Conservation (phyloP, 192 early-diverging fungal species). For the Martensiomyces pterosporus region DNA sequence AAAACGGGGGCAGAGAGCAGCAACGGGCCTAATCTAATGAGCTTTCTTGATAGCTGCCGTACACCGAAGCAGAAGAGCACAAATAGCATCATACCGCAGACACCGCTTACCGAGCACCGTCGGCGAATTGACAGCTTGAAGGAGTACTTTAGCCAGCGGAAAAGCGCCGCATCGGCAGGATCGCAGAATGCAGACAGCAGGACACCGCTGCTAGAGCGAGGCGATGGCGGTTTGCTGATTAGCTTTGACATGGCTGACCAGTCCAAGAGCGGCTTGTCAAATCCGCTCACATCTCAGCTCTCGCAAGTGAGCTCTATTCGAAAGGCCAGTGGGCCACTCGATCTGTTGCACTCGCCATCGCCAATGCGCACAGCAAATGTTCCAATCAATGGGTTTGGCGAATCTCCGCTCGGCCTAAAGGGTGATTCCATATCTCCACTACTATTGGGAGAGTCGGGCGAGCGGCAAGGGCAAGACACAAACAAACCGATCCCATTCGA, state of each 20-base stretch:
- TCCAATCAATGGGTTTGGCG: background rate
- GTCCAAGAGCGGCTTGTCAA: slow-evolving; percentile 3
- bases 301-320: slow-evolving; percentile 29
- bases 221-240: slow-evolving; percentile 9
- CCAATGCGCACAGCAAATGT: slow-evolving; percentile 9
- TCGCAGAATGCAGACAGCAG: background rate
- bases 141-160: slow-evolving; percentile 17
- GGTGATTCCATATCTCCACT: slow-evolving; percentile 8
- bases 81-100: background rate
- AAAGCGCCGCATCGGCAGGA: background rate
- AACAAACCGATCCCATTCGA: slow-evolving; percentile 18
- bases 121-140: slow-evolving; percentile 31
- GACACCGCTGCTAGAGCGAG: slow-evolving; percentile 2
- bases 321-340: slow-evolving; percentile 3
- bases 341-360: slow-evolving; percentile 22
- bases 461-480: slow-evolving; percentile 7
- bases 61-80: too few relatives aligned
- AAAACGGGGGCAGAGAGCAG: too few relatives aligned
- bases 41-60: too few relatives aligned
- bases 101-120: slow-evolving; percentile 15
- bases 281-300: slow-evolving; percentile 9
- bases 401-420: slow-evolving; percentile 1
- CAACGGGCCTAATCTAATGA: too few relatives aligned
- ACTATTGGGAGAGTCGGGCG: slow-evolving; percentile 13
- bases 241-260: slow-evolving; percentile 13